Evolutionary conservation across 1,284 basidiomycete genomes (phyloP).

Genomic region (Neolentinus lepideus): DNA sequence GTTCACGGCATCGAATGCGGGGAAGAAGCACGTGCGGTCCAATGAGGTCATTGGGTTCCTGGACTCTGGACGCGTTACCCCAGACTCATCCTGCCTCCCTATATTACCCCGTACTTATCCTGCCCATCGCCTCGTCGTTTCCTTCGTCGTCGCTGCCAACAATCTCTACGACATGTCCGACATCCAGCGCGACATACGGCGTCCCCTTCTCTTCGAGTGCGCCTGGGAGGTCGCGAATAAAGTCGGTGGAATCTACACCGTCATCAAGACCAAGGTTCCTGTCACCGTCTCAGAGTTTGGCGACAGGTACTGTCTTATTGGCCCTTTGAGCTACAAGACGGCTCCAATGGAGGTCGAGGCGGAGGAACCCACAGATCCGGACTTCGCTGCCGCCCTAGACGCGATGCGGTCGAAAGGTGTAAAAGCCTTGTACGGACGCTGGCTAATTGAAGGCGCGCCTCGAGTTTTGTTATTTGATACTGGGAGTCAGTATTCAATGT

Average conservation of each 20-base stretch:
- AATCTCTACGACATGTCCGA: slow-evolving; percentile 20
- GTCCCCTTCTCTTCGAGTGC: slow-evolving; percentile 80
- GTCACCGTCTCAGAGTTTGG: slow-evolving; percentile 93
- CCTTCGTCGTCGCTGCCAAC: background rate
- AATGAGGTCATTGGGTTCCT: background rate
- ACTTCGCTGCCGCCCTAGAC: slow-evolving; percentile 65
- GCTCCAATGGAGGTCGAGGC: slow-evolving; percentile 98
- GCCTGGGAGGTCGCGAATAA: slow-evolving; percentile 97
- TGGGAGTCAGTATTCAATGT: slow-evolving; percentile 77
- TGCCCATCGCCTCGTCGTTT: background rate
- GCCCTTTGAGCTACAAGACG: slow-evolving; percentile 94
- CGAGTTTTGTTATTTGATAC: slow-evolving; percentile 95
- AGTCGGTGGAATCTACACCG: slow-evolving; percentile 98
- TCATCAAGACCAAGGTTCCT: slow-evolving; percentile 98
- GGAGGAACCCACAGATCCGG: slow-evolving; percentile 75
- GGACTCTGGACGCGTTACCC: background rate
- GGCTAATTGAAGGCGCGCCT: slow-evolving; percentile 96
- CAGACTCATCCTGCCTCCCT: background rate
- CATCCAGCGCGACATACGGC: slow-evolving; percentile 66
- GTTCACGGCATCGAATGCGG: background rate
- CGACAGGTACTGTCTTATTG: slow-evolving; percentile 89
- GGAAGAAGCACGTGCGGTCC: background rate
- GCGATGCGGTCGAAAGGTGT: slow-evolving; percentile 84
- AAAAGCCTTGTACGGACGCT: slow-evolving; percentile 92
- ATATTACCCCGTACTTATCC: background rate